phyloP scores from a whole-genome alignment of 2,329 filamentous ascomycete genomes.

The Triangularia setosa region DNA sequence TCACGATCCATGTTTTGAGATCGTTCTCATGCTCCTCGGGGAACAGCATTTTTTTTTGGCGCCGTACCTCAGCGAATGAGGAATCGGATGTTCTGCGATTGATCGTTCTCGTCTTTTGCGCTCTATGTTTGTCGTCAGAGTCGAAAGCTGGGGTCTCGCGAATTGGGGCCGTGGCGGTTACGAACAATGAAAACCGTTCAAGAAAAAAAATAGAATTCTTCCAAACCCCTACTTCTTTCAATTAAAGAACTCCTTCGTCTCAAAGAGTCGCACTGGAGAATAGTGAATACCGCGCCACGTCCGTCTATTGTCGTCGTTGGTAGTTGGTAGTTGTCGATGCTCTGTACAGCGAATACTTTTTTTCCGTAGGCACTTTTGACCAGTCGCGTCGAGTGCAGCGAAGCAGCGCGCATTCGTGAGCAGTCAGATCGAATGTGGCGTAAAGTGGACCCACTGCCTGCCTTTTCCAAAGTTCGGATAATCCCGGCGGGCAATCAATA shows the following conservation, averaged over 20 bases:
- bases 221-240: too few relatives aligned
- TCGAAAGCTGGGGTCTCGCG: too few relatives aligned
- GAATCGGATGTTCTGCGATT: too few relatives aligned
- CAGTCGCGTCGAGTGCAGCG: not conserved
- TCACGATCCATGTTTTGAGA: conserved; percentile 74
- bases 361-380: not conserved
- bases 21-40: conserved; percentile 57
- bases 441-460: conserved; percentile 1
- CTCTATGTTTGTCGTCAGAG: too few relatives aligned
- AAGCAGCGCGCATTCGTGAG: not conserved
- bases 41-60: conserved; percentile 52
- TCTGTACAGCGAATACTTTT: not conserved
- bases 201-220: too few relatives aligned
- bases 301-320: not conserved
- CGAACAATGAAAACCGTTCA: too few relatives aligned
- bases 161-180: too few relatives aligned
- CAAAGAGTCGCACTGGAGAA: too few relatives aligned
- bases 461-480: not conserved
- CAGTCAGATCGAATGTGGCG: not conserved
- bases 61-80: conserved; percentile 30
- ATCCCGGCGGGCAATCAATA: not conserved
- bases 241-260: too few relatives aligned
- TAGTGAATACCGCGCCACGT: too few relatives aligned
- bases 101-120: too few relatives aligned
- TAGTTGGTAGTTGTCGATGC: not conserved